phyloP scores from a whole-genome alignment of 495 filamentous ascomycete genomes.

The Pseudoneurospora amorphoporcata region DNA sequence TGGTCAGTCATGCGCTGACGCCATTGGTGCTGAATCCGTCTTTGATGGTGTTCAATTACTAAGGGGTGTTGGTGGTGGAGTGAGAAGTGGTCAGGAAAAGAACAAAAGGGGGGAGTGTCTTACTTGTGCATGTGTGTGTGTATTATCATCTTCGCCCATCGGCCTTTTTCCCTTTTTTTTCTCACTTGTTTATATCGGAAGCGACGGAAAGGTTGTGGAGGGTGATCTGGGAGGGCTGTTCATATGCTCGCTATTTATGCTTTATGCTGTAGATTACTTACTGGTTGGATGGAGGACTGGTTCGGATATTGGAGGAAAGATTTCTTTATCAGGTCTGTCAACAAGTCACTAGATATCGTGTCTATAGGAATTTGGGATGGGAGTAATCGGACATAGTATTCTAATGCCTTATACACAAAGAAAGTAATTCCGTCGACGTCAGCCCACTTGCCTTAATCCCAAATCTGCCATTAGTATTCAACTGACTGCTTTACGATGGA shows the following conservation, averaged over 20 bases:
- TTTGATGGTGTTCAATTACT: conserved; percentile 68
- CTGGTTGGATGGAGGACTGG: background rate
- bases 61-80: conserved; percentile 2
- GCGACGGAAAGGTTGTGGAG: background rate
- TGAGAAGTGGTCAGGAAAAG: background rate
- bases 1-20: conserved; percentile 52
- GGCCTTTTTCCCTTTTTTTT: background rate
- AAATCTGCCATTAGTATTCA: background rate
- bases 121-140: background rate
- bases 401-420: background rate
- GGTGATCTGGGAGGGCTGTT: background rate
- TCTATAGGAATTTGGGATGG: background rate
- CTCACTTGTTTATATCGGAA: background rate
- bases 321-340: background rate
- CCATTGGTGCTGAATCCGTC: conserved; percentile 62
- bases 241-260: background rate
- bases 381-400: background rate
- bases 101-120: background rate
- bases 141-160: background rate
- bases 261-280: background rate
- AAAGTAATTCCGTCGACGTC: background rate
- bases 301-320: background rate
- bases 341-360: background rate
- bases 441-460: background rate
- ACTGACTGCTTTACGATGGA: background rate